phyloP scores from a whole-genome alignment of 2,329 filamentous ascomycete species.

The Lachnellula arida region DNA sequence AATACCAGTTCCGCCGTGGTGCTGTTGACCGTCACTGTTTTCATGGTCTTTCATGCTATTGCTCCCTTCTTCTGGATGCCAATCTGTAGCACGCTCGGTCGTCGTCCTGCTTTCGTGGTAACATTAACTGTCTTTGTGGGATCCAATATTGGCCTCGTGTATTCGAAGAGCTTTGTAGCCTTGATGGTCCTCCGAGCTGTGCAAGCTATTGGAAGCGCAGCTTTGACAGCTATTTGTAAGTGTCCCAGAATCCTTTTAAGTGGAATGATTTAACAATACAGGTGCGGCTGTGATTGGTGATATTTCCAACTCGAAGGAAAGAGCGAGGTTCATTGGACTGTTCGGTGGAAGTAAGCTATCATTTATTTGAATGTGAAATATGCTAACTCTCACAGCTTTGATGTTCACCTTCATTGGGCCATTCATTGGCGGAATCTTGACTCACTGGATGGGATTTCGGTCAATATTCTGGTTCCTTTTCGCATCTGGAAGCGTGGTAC shows the following conservation, averaged over 20 bases:
- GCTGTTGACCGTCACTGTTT: slow-evolving; percentile 17
- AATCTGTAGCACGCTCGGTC: slow-evolving; percentile 48
- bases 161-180: slow-evolving; percentile 37
- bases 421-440: slow-evolving; percentile 43
- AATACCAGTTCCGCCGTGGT: slow-evolving; percentile 7
- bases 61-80: slow-evolving; percentile 43
- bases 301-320: slow-evolving; percentile 54
- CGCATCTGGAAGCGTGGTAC: slow-evolving; percentile 36
- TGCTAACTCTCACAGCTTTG: slow-evolving; percentile 25
- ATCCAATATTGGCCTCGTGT: slow-evolving; percentile 41
- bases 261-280: neutral
- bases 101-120: slow-evolving; percentile 48
- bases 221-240: slow-evolving; percentile 48
- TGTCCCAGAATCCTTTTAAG: neutral
- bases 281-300: slow-evolving; percentile 58
- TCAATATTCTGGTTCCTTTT: slow-evolving; percentile 48
- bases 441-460: slow-evolving; percentile 42
- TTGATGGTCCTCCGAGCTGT: slow-evolving; percentile 50
- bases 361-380: neutral
- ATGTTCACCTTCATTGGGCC: slow-evolving; percentile 38
- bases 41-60: slow-evolving; percentile 49
- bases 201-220: slow-evolving; percentile 54
- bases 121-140: slow-evolving; percentile 43
- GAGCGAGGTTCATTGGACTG: slow-evolving; percentile 61
- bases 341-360: slow-evolving; percentile 24